Evolutionary conservation across 192 early-diverging fungal genomes (phyloP).

Genomic region (Coemansia sp.): DNA sequence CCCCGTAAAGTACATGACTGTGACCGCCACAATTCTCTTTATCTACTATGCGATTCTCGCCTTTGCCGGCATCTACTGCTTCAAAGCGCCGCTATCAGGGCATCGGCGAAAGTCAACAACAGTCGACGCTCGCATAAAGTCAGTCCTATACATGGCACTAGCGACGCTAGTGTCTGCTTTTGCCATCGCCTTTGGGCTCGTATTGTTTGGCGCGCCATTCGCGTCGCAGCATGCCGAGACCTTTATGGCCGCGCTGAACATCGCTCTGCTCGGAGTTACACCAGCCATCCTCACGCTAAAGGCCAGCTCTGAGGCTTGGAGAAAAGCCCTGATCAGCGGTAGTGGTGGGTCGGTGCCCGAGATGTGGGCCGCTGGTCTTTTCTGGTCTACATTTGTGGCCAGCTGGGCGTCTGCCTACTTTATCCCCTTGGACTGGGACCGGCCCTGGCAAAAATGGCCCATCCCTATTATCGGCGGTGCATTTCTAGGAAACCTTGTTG

Average conservation of each 20-base stretch:
- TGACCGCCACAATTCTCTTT: constrained; percentile 28
- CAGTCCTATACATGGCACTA: constrained; percentile 5
- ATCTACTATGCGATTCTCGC: constrained; percentile 43
- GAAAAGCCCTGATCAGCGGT: constrained; percentile 23
- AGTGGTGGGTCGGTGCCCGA: constrained; percentile 32
- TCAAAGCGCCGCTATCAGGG: constrained; percentile 6
- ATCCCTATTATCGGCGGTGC: constrained; percentile 50
- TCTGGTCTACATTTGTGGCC: constrained; percentile 40
- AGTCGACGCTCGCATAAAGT: constrained; percentile 1
- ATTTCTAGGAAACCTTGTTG: constrained; percentile 38
- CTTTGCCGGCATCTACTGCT: constrained; percentile 52
- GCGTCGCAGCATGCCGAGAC: constrained; percentile 37
- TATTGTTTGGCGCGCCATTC: constrained; percentile 50
- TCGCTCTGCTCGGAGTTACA: constrained; percentile 43
- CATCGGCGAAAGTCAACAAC: not conserved
- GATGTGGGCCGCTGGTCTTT: constrained; percentile 51
- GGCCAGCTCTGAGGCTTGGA: constrained; percentile 14
- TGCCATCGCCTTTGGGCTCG: constrained; percentile 9
- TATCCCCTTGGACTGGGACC: constrained; percentile 56
- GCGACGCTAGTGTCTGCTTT: constrained; percentile 14
- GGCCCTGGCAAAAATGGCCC: constrained; percentile 55
- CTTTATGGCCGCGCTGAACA: constrained; percentile 30
- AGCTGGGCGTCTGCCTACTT: constrained; percentile 45
- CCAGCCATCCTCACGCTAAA: constrained; percentile 44
- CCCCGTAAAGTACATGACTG: constrained; percentile 31